Base-by-base conservation (phyloP, 2,329 filamentous ascomycete genomes). In the Clonostachys rhizophaga region DNA sequence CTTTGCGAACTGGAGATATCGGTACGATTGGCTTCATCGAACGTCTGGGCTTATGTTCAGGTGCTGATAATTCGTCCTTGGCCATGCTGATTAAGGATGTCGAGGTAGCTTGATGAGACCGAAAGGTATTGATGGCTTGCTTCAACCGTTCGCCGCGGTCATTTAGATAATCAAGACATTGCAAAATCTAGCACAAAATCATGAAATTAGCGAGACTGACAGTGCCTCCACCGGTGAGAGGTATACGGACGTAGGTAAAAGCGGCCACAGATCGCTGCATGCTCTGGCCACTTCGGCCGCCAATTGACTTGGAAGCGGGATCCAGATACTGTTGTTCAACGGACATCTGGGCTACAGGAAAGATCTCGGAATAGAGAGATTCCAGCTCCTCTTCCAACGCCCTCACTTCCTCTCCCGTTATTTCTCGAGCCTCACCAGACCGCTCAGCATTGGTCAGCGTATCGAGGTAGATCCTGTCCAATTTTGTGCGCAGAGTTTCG, bases 261-360 rank as follows among this genome's bases (percentile, higher is more conserved):
- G 77, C 76, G 6, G 67, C 65, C 0, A 68, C 65, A 1, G 77
- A 72, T 34, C 70, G 69, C 10, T 61, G 62, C n/a, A 74, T 52
- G 18, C 65, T 70, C 36, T 72, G 66, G 1, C 70, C 68, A 44
- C 69, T 72, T 47, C 65, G 71, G 3, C 67, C 61, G 7, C 72
- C 63, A 5, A 76, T 59, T 1, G 69, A 65, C 47, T 66, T 64
- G 6, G 80, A 64, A 2, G 84, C 79, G 0, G 85, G 84, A 49
- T 81, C 76, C 6, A 86, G 70, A 53, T 84, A 76, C 57, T 87
- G 81, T 54, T 86, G 79, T 53, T 88, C 83, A 1, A 84, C 74
- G 0, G 84, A 81, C 80, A 89, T 89, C 51, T 86, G 80, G 7
- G 84, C 79, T 3, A 89, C 81, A 0, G 84, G 80, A 1, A 85